Evolutionary conservation across 129 eudicot genomes (phyloP).

Genomic region (Chrysanthemum makinoi): DNA sequence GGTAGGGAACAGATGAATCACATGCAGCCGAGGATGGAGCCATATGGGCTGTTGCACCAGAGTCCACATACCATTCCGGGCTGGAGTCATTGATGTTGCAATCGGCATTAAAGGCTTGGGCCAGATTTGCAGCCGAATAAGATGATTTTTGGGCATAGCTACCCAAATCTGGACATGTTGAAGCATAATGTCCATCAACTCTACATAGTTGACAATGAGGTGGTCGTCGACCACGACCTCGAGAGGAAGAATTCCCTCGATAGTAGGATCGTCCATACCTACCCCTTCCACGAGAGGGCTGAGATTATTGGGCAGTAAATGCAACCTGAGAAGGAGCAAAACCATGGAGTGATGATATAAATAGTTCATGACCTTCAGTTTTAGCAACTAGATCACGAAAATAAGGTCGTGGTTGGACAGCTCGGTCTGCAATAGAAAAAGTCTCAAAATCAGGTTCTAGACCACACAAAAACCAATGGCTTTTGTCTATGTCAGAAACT

Average conservation of each 20-base stretch:
- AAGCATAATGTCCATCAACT: neutral
- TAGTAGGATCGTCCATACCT: too few relatives aligned
- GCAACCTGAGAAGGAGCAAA: too few relatives aligned
- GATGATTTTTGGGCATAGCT: neutral
- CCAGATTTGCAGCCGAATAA: neutral
- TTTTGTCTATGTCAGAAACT: too few relatives aligned
- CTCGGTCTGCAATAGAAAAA: too few relatives aligned
- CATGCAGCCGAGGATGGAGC: neutral
- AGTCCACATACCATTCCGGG: slow-evolving; percentile 1
- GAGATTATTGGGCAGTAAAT: too few relatives aligned
- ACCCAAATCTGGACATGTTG: neutral
- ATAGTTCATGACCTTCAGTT: too few relatives aligned
- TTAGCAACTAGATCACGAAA: too few relatives aligned
- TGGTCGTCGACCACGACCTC: neutral
- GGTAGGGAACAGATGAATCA: neutral
- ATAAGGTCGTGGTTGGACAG: too few relatives aligned
- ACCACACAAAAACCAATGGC: neutral
- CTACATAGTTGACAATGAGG: neutral
- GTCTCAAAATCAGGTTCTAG: too few relatives aligned
- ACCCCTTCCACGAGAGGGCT: too few relatives aligned
- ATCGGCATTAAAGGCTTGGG: neutral
- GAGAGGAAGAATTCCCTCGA: too few relatives aligned
- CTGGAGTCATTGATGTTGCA: neutral
- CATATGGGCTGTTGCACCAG: neutral
- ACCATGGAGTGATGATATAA: too few relatives aligned